Conservation (phyloP, 208 protist species). For the Herpetomonas tarakana region DNA sequence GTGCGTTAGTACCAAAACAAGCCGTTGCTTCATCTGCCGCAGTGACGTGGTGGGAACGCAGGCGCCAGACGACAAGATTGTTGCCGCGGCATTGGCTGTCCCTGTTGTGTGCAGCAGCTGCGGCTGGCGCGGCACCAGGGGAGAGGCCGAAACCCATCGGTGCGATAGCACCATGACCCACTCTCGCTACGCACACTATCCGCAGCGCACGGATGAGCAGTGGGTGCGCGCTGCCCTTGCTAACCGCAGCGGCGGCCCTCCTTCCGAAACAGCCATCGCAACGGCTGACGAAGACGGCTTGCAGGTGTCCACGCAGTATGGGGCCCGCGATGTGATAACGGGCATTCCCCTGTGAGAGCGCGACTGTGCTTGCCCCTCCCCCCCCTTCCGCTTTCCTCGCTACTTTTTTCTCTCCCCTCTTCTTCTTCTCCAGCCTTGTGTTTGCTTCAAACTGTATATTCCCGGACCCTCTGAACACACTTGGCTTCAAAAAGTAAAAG, state of each 20-base stretch:
- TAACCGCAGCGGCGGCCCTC: constrained; percentile 1
- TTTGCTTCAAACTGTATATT: constrained; percentile 5
- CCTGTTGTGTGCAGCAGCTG: constrained; percentile 72
- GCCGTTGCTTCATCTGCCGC: constrained; percentile 43
- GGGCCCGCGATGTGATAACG: no score
- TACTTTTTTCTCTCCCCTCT: neutral
- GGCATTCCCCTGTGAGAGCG: no score
- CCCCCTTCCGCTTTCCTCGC: no score
- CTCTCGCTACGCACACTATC: constrained; percentile 39
- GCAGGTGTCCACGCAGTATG: no score
- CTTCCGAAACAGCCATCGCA: neutral
- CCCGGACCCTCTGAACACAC: neutral
- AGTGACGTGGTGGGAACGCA: constrained; percentile 24
- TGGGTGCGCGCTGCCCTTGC: constrained; percentile 31
- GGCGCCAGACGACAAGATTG: constrained; percentile 24
- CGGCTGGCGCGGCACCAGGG: constrained; percentile 63
- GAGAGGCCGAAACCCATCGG: constrained; percentile 38
- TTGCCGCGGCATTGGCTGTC: constrained; percentile 28
- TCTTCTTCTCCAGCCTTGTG: constrained; percentile 9
- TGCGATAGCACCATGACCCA: constrained; percentile 49
- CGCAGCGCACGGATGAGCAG: constrained; percentile 45
- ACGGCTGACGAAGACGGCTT: no score
- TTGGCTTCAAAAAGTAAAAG: no score
- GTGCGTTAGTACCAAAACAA: constrained; percentile 34
- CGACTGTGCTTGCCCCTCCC: no score